phyloP scores from a whole-genome alignment of 2,329 filamentous ascomycete species.

The Aureobasidium sp. region DNA sequence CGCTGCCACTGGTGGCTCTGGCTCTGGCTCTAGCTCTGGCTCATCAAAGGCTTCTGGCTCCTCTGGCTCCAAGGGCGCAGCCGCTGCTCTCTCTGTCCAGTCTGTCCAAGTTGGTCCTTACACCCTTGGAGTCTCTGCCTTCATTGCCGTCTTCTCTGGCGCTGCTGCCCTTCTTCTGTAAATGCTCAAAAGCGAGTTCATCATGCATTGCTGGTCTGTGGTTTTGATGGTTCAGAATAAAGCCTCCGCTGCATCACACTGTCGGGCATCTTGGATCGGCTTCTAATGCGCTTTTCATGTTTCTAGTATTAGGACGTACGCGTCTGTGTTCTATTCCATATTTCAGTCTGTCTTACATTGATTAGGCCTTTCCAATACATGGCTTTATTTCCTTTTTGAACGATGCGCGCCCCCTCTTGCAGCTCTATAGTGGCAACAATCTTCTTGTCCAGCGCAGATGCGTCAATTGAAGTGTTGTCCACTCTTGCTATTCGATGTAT shows the following conservation, averaged over 20 bases:
- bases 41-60: constrained; percentile 19
- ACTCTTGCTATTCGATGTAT: neutral
- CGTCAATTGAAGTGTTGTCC: neutral
- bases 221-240: constrained; percentile 6
- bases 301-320: constrained; percentile 5
- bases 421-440: too few species aligned
- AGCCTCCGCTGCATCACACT: neutral
- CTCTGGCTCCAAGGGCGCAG: constrained; percentile 28
- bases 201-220: constrained; percentile 11
- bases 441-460: neutral
- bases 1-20: constrained; percentile 24
- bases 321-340: neutral
- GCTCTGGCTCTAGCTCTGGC: constrained; percentile 12
- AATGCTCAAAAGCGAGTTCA: constrained; percentile 3
- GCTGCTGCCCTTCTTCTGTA: constrained; percentile 51
- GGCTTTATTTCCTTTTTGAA: neutral
- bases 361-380: neutral
- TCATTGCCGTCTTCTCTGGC: constrained; percentile 45
- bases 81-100: constrained; percentile 38
- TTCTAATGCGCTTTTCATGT: constrained; percentile 10
- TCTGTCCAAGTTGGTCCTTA: constrained; percentile 40
- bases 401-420: neutral
- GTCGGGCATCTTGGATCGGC: neutral
- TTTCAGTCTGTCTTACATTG: neutral
- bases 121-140: constrained; percentile 43